A percentile compares a stretch with the other conserved stretches of the same genome.
Conservation (phyloP, 164 flowering plant genomes). For the Umbellularia californica region DNA sequence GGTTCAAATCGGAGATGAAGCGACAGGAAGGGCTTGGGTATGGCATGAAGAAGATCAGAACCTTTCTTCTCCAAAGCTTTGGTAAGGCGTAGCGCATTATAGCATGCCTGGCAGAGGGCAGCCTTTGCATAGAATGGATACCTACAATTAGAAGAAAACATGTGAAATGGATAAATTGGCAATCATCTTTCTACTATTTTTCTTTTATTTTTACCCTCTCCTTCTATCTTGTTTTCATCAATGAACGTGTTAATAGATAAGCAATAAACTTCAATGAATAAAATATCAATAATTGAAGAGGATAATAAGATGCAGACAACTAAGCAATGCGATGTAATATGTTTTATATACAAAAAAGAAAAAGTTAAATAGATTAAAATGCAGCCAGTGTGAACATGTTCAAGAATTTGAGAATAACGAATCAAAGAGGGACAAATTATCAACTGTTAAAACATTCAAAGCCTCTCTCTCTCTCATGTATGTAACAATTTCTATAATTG, state of each 20-base stretch:
- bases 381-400: too few relatives aligned
- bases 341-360: too few relatives aligned
- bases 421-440: too few relatives aligned
- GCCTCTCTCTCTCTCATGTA: too few relatives aligned
- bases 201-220: background rate
- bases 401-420: too few relatives aligned
- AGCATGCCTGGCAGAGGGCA: slow-evolving; percentile 90
- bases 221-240: too few relatives aligned
- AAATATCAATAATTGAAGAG: background rate
- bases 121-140: slow-evolving; percentile 81
- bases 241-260: background rate
- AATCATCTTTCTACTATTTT: background rate
- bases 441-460: too few relatives aligned
- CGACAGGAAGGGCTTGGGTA: slow-evolving; percentile 89
- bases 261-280: background rate
- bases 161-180: background rate
- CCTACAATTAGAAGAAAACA: slow-evolving; percentile 26
- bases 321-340: too few relatives aligned
- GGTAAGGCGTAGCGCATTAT: slow-evolving; percentile 69
- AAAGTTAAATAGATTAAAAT: too few relatives aligned
- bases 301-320: background rate
- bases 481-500: too few relatives aligned
- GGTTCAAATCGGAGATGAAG: slow-evolving; percentile 98
- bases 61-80: slow-evolving; percentile 61
- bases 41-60: slow-evolving; percentile 60